Evolutionary conservation across 2,329 filamentous ascomycete species (phyloP).

Genomic region (Colletotrichum kahawae): DNA sequence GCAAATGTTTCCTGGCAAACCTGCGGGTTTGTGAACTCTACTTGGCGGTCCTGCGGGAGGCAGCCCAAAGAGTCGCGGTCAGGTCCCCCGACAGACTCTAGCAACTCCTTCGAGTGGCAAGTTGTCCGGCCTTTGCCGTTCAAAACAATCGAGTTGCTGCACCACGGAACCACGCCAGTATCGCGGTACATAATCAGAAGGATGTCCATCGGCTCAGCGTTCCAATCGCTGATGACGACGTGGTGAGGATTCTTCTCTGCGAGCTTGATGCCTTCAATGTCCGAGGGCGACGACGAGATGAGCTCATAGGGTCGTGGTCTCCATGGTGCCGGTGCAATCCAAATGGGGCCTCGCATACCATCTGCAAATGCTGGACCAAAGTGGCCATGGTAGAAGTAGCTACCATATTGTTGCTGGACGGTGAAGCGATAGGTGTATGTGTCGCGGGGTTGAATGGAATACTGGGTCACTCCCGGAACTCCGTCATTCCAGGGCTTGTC

Average conservation of each 20-base stretch:
- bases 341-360: conserved; percentile 17
- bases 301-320: conserved; percentile 11
- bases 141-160: conserved; percentile 15
- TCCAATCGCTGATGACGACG: conserved; percentile 16
- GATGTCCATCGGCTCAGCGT: conserved; percentile 11
- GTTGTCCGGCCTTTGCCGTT: conserved; percentile 10
- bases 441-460: conserved; percentile 15
- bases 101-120: background rate
- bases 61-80: conserved; percentile 3
- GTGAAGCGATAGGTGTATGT: conserved; percentile 10
- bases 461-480: conserved; percentile 10
- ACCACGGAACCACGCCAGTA: conserved; percentile 7
- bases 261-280: conserved; percentile 6
- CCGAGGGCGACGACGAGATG: background rate
- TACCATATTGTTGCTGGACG: conserved; percentile 8
- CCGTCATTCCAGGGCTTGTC: conserved; percentile 17
- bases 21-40: background rate
- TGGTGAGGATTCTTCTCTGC: conserved; percentile 3
- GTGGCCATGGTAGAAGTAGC: conserved; percentile 14
- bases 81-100: background rate
- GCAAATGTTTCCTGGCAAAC: conserved; percentile 1
- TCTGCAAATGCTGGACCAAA: conserved; percentile 10
- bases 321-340: conserved; percentile 11
- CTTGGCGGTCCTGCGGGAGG: background rate
- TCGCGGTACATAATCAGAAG: conserved; percentile 14